Conservation (phyloP, 805 yeast species). For the Wickerhamomyces silvicola region DNA sequence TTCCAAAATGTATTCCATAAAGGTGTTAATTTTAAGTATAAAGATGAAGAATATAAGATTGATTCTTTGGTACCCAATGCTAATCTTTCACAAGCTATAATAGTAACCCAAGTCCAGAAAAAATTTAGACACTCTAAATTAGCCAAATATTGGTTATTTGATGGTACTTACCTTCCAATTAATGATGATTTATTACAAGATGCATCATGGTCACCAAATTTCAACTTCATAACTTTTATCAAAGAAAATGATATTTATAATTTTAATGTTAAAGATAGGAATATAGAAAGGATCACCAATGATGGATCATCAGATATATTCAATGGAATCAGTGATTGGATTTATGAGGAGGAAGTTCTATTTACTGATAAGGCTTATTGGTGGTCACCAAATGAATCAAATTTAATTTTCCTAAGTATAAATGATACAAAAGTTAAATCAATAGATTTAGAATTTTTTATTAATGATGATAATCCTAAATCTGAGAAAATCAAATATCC, state of each 20-base stretch:
- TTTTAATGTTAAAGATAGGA: constrained; percentile 26
- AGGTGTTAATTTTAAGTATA: constrained; percentile 33
- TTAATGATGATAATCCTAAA: constrained; percentile 38
- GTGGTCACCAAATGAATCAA: constrained; percentile 66
- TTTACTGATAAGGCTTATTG: constrained; percentile 53
- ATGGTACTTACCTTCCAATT: no score
- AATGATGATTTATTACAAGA: constrained; percentile 27
- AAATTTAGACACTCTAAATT: constrained; percentile 69
- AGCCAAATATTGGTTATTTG: constrained; percentile 57
- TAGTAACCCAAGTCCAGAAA: constrained; percentile 41
- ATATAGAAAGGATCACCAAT: constrained; percentile 19
- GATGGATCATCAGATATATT: constrained; percentile 49
- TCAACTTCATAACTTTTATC: constrained; percentile 50
- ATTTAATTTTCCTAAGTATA: constrained; percentile 46
- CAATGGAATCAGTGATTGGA: constrained; percentile 79
- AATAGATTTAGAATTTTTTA: constrained; percentile 47
- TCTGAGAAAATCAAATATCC: constrained; percentile 53
- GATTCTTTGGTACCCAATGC: constrained; percentile 38
- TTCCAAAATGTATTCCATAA: constrained; percentile 19
- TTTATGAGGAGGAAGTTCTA: constrained; percentile 75
- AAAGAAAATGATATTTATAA: constrained; percentile 49
- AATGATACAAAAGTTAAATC: constrained; percentile 55
- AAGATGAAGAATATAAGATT: constrained; percentile 33
- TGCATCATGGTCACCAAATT: constrained; percentile 57
- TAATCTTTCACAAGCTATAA: constrained; percentile 41